Base-by-base conservation (phyloP, 2,329 filamentous ascomycete genomes). In the Didymella arachidicola region DNA sequence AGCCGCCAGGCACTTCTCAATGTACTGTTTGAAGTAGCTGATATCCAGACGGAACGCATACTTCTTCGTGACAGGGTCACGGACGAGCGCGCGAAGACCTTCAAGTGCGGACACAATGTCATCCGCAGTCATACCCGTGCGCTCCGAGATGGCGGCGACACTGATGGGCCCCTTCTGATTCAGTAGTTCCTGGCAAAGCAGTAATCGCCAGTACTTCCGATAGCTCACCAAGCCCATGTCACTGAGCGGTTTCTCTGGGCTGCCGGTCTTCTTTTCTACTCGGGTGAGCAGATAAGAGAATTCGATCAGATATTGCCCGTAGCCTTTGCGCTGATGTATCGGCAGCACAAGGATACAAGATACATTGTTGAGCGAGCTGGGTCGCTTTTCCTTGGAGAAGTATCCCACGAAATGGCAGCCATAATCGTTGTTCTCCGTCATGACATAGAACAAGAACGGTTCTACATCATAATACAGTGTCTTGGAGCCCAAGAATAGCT, bases 341-440 rank as follows among this genome's bases (percentile, higher is more conserved):
- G 95, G 95, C 38, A 99, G 81, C 4, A 96, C 97, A 46, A 99
- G 81, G 67, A 99, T 99, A 77, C 95, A 99, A 8, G 93, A 97
- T 46, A 99, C 95, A 65, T 99, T 99, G 77, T 99, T 98, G 68
- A 93, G 89, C 61, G 93, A 96, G 77, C 92, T 94, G 2, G 92
- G 90, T 42, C 96, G 86, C 79, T 99, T 99, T 79, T 99, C 95
- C 76, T 99, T 99, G 49, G 95, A 98, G 71, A 99, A 99, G 74
- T 99, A 99, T n/a, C 95, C 95, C 26, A 98, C 94, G 67, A 99
- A 95, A 74, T 97, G 95, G 73, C 95, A 97, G 18, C 94, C 94
- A 18, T 89, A 86, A 55, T 95, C 90, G 71, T 97, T 91, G 68
- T 93, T 94, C 69, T 97, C 95, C 65, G 93, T 96, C 80, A 98